A percentile compares a stretch with the other conserved stretches of the same genome.
phyloP scores from a whole-genome alignment of 768 basidiomycete genomes.

The Mycena albidolilacea region DNA sequence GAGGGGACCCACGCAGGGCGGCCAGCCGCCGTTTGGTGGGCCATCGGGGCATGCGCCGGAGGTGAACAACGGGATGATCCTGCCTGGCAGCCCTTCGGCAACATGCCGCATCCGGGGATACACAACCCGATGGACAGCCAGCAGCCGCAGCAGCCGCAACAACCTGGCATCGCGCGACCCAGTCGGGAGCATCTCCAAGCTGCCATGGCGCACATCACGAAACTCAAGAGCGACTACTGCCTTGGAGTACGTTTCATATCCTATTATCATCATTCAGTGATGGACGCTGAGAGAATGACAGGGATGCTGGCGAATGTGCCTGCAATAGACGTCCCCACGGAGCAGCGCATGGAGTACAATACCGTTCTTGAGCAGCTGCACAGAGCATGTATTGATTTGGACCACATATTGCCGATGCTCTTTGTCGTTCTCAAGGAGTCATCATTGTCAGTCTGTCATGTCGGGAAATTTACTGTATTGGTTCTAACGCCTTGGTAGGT shows the following conservation, averaged over 20 bases:
- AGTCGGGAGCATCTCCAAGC: conserved; percentile 54
- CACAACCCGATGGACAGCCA: conserved; percentile 41
- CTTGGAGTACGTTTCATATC: conserved; percentile 44
- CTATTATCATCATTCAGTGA: conserved; percentile 6
- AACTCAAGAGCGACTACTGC: conserved; percentile 52
- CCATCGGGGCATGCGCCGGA: background rate
- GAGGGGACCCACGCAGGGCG: conserved; percentile 18
- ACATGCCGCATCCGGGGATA: conserved; percentile 21
- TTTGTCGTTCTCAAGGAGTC: conserved; percentile 62
- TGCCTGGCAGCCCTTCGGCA: background rate
- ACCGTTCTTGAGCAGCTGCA: conserved; percentile 63
- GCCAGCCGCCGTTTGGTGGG: conserved; percentile 17
- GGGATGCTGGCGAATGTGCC: conserved; percentile 52
- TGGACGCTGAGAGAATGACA: conserved; percentile 38
- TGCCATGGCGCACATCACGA: conserved; percentile 46
- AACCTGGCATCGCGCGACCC: conserved; percentile 17
- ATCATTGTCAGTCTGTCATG: conserved; percentile 63
- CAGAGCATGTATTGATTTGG: conserved; percentile 63
- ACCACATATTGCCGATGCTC: conserved; percentile 65
- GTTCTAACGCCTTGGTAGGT: conserved; percentile 49
- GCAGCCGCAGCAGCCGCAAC: conserved; percentile 40
- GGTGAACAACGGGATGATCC: conserved; percentile 16
- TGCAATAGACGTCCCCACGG: conserved; percentile 61
- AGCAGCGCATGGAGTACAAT: conserved; percentile 70
- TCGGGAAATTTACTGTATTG: conserved; percentile 24